Evolutionary conservation across 169 alveolate species (phyloP), one percentile per base, ranked within the genome.

Genomic region (Eimeria brunetti): DNA sequence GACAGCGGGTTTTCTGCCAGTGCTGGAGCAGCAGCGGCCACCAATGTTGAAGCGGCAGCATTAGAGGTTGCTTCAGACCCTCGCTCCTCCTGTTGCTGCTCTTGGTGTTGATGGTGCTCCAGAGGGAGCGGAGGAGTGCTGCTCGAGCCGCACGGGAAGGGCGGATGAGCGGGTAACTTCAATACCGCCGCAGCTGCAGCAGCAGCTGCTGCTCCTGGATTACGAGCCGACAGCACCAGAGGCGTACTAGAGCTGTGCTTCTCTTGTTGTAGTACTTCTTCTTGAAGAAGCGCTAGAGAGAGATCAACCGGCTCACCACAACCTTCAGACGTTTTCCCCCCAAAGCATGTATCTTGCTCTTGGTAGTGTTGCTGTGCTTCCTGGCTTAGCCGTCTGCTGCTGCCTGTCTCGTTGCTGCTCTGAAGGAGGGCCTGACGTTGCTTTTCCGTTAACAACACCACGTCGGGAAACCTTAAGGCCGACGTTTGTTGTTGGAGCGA

Each of bases 111-210:
- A 12, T 46, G 36, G 58, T 78, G 46, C 64, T 78, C 67, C 38
- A 24, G 9, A 41, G 88, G 64, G 11, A 46, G 36, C 30, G 88
- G 62, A 33, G 88, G 8, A 36, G 51, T 33, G 51, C 80, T 33
- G 49, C 51, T 69, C 9, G 18, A 46, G 88, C 41, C 44, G 88
- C 64, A 78, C 20, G 62, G 88, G 88, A 78, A 78, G 88, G 64
- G 12, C 8, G 88, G 64, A 78, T 41, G 88, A 24, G 58, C 41
- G 20, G 88, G 88, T 22, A 49, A 36, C 58, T 27, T 46, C 62
- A n/a, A 22, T 24, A 78, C 41, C 41, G 64, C 88, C 12, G 88
- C 88, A 44, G 88, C 88, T 11, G 88, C 88, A 78, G 64, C 88
- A 78, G 88, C 64, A 20, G 46, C 41, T 44, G 88, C 64, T 46